Evolutionary conservation across 495 filamentous ascomycete genomes (phyloP), one percentile per base, ranked within the genome.

Genomic region (Terfezia boudieri): DNA sequence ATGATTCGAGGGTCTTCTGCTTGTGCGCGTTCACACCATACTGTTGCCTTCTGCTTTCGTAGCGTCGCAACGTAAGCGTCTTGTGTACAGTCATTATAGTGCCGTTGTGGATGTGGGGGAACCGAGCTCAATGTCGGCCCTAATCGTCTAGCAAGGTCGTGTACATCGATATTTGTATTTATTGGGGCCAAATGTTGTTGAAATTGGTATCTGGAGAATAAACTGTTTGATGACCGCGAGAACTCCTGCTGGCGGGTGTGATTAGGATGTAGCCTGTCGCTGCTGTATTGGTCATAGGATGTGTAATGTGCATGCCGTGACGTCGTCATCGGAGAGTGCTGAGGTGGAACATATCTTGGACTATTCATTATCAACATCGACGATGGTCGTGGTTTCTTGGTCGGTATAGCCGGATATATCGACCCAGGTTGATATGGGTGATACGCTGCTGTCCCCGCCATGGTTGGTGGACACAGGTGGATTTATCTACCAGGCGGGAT

Each of bases 11-110:
- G 84, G 68, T 99, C 92, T 68, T 96, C 86, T 52, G 82, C 77
- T 61, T 99, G 90, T 12, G 87, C 76, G 53, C 88, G 86, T 60
- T 96, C 92, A 68, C 89, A 95, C 90, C 90, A 99, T 8, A 99
- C 90, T 0, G 90, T 99, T 35, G 86, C 90, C 64, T 96, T 99
- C 64, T 99, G 90, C 60, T 85, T 85, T 50, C 90, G 77, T 71
- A 99, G 82, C 9, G 95, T 72, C 12, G 90, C 89, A 22, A 99
- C 90, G 67, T 99, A 99, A 58, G 58, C 57, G 37, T 55, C 64
- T 36, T 51, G 49, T 0, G 17, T 4, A 14, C 8, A 32, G 26
- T 7, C 41, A 4, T 8, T 14, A 14, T 46, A 46, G 41, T 14
- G 4, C 41, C 8, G 41, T 3, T 14, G 12, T 46, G 41, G 41